These are phyloP conservation scores for Candida argentea DNA, from an alignment of 805 yeast genomes.

Conservation along the genomic window DNA sequence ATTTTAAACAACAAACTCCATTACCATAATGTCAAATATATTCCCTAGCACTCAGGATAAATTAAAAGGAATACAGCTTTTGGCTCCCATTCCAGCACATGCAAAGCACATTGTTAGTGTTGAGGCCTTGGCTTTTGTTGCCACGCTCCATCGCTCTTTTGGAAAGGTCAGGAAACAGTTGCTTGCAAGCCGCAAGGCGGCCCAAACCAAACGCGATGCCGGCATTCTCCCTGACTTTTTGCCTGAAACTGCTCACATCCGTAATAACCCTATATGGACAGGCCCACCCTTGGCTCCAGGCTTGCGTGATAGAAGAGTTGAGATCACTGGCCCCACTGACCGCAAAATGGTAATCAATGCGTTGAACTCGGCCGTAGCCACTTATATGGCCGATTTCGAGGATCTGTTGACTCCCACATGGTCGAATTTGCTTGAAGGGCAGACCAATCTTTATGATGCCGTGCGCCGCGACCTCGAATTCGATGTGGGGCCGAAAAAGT, in stretches of 20 bases:
- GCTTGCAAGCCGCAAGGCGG: constrained; percentile 49
- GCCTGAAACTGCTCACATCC: constrained; percentile 57
- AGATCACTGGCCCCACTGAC: constrained; percentile 81
- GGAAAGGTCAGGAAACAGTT: constrained; percentile 49
- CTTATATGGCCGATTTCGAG: constrained; percentile 82
- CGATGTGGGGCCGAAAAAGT: constrained; percentile 33
- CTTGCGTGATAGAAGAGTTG: constrained; percentile 63
- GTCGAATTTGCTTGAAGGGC: constrained; percentile 72
- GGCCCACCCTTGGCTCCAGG: constrained; percentile 70
- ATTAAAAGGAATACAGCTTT: constrained; percentile 43
- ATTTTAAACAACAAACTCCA: no score
- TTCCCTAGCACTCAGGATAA: constrained; percentile 35
- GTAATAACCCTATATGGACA: constrained; percentile 67
- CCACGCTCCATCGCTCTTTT: constrained; percentile 65
- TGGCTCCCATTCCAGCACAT: constrained; percentile 39
- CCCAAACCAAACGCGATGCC: constrained; percentile 51
- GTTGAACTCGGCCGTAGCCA: constrained; percentile 65
- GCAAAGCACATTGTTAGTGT: constrained; percentile 47
- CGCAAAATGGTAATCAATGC: constrained; percentile 80
- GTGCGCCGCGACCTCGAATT: constrained; percentile 52
- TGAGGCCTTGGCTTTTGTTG: constrained; percentile 61
- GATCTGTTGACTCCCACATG: constrained; percentile 82
- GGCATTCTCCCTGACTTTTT: constrained; percentile 56
- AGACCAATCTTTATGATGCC: constrained; percentile 68
- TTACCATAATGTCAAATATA: constrained; percentile 25